A percentile compares a stretch with the other conserved stretches of the same genome.
Conservation (phyloP, 1,284 basidiomycete genomes). For the Exsudoporus floridanus region DNA sequence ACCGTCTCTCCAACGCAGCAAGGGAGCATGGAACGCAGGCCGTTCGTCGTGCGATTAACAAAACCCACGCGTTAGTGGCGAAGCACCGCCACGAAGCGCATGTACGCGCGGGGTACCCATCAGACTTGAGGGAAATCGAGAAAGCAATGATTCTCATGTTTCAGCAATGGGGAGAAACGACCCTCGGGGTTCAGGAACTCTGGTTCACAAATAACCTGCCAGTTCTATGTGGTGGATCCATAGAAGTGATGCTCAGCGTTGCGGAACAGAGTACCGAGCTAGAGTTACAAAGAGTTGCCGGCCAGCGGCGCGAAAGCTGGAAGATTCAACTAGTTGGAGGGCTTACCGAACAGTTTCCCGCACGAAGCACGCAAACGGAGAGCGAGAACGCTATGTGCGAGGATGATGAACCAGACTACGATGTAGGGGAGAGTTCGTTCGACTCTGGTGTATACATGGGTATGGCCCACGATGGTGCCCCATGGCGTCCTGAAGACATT, state of each 20-base stretch:
- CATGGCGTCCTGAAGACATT: slow-evolving; percentile 8
- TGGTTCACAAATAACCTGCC: slow-evolving; percentile 67
- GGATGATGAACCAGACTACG: slow-evolving; percentile 18
- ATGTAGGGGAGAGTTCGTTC: slow-evolving; percentile 21
- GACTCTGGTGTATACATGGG: slow-evolving; percentile 31
- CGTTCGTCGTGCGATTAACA: slow-evolving; percentile 34
- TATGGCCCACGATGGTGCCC: slow-evolving; percentile 3
- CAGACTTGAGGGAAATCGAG: slow-evolving; percentile 49
- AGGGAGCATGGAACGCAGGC: slow-evolving; percentile 40
- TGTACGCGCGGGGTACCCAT: slow-evolving; percentile 43
- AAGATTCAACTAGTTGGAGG: slow-evolving; percentile 22
- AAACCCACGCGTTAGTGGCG: slow-evolving; percentile 51
- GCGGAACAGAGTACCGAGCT: slow-evolving; percentile 43
- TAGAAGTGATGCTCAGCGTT: slow-evolving; percentile 55
- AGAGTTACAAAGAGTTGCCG: slow-evolving; percentile 19
- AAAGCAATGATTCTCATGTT: slow-evolving; percentile 52
- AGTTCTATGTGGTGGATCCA: slow-evolving; percentile 66
- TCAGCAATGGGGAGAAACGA: slow-evolving; percentile 48
- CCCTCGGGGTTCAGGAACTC: slow-evolving; percentile 60
- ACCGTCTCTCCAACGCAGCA: slow-evolving; percentile 26
- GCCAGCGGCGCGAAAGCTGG: slow-evolving; percentile 31
- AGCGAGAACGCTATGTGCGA: slow-evolving; percentile 14
- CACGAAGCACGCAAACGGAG: slow-evolving; percentile 10
- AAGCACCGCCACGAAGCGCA: slow-evolving; percentile 54
- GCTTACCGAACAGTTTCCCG: slow-evolving; percentile 2